Percentiles rank a stretch among this genome's conserved stretches.
phyloP scores from a whole-genome alignment of 202 grass and related monocot genomes.

The Zoysia matrella region DNA sequence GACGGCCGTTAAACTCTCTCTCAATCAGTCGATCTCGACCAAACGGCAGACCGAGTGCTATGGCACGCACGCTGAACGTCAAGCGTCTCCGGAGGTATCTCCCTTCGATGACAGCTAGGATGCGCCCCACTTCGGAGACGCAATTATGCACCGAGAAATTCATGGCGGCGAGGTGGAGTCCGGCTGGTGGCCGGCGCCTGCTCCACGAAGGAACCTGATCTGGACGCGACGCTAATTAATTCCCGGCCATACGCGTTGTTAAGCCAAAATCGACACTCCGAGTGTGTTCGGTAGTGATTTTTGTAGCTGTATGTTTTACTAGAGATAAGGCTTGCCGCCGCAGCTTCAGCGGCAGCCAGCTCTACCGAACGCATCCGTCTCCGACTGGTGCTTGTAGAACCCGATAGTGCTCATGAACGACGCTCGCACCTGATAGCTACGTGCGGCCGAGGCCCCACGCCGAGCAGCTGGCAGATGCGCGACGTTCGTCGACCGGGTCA shows the following conservation, averaged over 20 bases:
- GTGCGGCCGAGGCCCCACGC: background rate
- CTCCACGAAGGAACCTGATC: slow-evolving; percentile 24
- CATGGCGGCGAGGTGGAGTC: slow-evolving; percentile 24
- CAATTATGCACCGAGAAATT: slow-evolving; percentile 27
- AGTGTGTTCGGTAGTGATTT: too few relatives aligned
- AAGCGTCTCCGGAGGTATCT: too few relatives aligned
- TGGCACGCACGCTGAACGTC: too few relatives aligned
- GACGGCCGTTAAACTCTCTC: too few relatives aligned
- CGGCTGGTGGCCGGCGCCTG: slow-evolving; percentile 15
- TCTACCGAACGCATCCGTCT: background rate
- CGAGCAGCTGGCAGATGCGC: slow-evolving; percentile 7
- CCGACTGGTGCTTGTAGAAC: background rate
- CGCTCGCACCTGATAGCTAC: slow-evolving; percentile 6
- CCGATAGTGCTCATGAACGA: slow-evolving; percentile 18
- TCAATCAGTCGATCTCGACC: too few relatives aligned
- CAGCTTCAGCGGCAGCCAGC: too few relatives aligned
- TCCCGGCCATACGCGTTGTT: background rate
- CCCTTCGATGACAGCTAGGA: slow-evolving; percentile 13
- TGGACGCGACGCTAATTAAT: slow-evolving; percentile 2
- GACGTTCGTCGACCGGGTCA: background rate
- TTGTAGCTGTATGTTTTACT: too few relatives aligned
- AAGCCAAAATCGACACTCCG: background rate
- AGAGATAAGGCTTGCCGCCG: too few relatives aligned
- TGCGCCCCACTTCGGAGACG: slow-evolving; percentile 48
- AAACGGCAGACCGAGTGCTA: too few relatives aligned